These are phyloP conservation scores for Asterionellopsis glacialis DNA, from an alignment of 108 stramenopile species.

Conservation along the genomic window DNA sequence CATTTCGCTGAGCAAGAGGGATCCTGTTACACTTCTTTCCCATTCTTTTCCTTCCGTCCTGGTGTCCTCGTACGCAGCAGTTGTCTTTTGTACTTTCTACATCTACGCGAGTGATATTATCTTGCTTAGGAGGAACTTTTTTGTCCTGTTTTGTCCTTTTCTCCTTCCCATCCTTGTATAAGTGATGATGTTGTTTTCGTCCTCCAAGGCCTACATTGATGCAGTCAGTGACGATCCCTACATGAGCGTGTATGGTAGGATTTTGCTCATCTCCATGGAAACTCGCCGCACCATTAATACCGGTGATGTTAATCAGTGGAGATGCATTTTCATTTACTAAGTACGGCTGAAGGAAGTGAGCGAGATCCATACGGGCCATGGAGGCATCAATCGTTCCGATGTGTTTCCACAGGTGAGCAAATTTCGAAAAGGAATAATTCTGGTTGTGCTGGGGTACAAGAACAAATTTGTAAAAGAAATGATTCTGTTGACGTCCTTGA, in stretches of 20 bases:
- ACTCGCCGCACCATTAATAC: background rate
- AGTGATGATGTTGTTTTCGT: too few species aligned
- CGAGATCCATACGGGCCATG: background rate
- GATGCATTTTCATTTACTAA: background rate
- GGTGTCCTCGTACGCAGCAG: too few species aligned
- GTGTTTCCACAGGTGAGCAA: background rate
- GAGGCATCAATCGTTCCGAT: background rate
- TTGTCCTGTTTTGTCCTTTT: too few species aligned
- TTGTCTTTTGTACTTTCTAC: too few species aligned
- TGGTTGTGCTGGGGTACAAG: constrained; percentile 13
- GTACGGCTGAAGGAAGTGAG: background rate
- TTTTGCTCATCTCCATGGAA: background rate
- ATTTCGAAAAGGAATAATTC: too few species aligned
- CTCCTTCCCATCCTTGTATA: too few species aligned
- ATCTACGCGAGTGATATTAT: too few species aligned
- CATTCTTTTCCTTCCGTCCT: too few species aligned
- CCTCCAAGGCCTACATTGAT: too few species aligned
- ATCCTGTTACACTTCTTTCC: too few species aligned
- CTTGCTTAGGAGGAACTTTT: too few species aligned
- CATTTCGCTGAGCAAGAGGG: too few species aligned
- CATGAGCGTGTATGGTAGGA: background rate
- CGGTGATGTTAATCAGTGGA: background rate
- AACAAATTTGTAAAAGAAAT: constrained; percentile 21
- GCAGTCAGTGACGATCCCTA: background rate
- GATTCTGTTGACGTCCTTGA: background rate